Base-by-base conservation (phyloP, 2,329 filamentous ascomycete genomes). In the Mariannaea elegans region DNA sequence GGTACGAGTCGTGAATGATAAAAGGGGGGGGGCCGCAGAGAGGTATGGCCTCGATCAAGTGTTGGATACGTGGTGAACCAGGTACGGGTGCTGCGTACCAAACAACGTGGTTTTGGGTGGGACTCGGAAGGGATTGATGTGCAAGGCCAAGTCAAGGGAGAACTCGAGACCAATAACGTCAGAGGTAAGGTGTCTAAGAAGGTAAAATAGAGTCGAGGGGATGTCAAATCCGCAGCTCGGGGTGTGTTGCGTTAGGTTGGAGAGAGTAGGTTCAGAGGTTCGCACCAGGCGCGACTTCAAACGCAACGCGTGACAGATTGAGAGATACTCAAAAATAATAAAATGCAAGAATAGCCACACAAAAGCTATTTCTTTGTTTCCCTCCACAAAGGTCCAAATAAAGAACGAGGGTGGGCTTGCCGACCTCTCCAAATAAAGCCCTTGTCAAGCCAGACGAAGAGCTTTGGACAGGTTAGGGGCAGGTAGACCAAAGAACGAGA, bases 181-280 rank as follows among this genome's bases (percentile, higher is more conserved):
- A 55, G 51, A 62, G 48, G 32, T 46, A 52, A 49, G 41, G 56
- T n/a, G 31, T 55, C 61, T 61, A 59, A 54, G 45, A 52, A 55
- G 62, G 45, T 50, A 23, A 48, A 54, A 38, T 60, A 56, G 65
- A 69, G 44, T 54, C 56, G 55, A 61, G 55, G 53, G 62, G 64
- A 71, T 71, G 59, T 71, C 68, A 70, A 71, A 71, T 65, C 67
- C 65, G 56, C 51, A 27, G 45, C 50, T 62, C 55, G 59, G 29
- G 42, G 55, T 63, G 24, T 27, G 24, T 50, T 61, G 57, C 58
- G 51, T 44, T 58, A 38, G 47, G 18, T 32, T 36, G 65, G 54
- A 56, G 57, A 58, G 55, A 29, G 41, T 62, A 42, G 4, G 24
- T 62, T 63, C 60, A 61, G 62, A 60, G 69, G 49, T 65, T 71